phyloP scores from a whole-genome alignment of 805 yeast species.

The Huiozyma naganishii region DNA sequence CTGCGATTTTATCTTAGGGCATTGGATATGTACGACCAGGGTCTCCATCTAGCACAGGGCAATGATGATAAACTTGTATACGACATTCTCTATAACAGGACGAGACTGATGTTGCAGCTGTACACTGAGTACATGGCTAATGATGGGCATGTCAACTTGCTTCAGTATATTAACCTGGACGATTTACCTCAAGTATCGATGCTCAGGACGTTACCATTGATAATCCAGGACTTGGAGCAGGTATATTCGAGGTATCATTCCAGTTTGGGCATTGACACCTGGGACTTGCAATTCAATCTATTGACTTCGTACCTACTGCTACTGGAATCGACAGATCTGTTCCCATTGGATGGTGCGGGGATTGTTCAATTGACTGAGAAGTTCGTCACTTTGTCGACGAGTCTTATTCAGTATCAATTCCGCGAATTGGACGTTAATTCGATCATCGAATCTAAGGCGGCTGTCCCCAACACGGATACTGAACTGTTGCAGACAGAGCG shows the following conservation, averaged over 20 bases:
- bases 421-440: constrained; percentile 9
- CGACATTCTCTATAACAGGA: constrained; percentile 23
- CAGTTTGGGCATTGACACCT: constrained; percentile 11
- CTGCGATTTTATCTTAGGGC: constrained; percentile 21
- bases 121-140: constrained; percentile 22
- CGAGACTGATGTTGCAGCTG: constrained; percentile 22
- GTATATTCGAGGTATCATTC: constrained; percentile 8
- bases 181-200: constrained; percentile 13
- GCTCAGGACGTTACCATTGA: constrained; percentile 10
- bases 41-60: constrained; percentile 14
- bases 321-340: constrained; percentile 13
- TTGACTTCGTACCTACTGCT: constrained; percentile 18
- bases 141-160: constrained; percentile 22
- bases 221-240: constrained; percentile 15
- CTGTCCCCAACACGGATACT: constrained; percentile 1
- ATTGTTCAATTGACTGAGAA: constrained; percentile 10
- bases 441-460: constrained; percentile 13
- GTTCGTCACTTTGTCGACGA: constrained; percentile 10
- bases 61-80: constrained; percentile 27
- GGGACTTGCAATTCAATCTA: constrained; percentile 27
- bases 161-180: constrained; percentile 20
- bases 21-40: constrained; percentile 25
- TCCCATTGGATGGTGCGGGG: constrained; percentile 7
- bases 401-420: constrained; percentile 11
- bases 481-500: not conserved